Conservation (phyloP, 768 basidiomycete species). For the Russula earlei region DNA sequence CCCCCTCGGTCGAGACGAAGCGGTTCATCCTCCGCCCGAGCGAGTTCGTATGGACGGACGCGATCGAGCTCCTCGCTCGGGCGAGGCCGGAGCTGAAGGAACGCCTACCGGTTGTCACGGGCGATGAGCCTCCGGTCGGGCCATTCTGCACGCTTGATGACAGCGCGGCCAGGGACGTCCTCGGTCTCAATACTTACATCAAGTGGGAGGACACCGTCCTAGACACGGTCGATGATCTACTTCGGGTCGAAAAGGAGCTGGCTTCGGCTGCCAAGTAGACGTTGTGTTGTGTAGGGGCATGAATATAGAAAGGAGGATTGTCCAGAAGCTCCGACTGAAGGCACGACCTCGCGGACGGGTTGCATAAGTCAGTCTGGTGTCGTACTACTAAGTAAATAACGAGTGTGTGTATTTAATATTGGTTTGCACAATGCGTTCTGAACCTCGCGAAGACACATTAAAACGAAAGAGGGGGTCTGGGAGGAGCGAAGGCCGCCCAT, state of each 20-base stretch:
- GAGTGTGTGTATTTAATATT: constrained; percentile 3
- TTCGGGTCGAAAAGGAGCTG: constrained; percentile 12
- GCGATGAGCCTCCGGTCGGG: not conserved
- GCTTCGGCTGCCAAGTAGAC: not conserved
- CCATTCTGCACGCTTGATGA: not conserved
- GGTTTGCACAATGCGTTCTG: not conserved
- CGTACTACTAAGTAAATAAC: constrained; percentile 3
- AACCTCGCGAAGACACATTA: not conserved
- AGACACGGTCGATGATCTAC: constrained; percentile 15
- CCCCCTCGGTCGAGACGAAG: not conserved
- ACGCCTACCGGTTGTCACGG: constrained; percentile 19
- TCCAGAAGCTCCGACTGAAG: not conserved
- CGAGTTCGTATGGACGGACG: constrained; percentile 24
- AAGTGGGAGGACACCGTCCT: constrained; percentile 15
- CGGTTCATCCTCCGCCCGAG: constrained; percentile 24
- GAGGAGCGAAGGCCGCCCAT: constrained; percentile 3
- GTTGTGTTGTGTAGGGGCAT: too few species aligned
- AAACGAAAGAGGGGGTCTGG: constrained; percentile 6
- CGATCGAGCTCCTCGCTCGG: constrained; percentile 19
- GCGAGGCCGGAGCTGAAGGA: constrained; percentile 22
- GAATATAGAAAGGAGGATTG: not conserved
- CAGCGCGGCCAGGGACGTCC: not conserved
- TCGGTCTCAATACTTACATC: constrained; percentile 11
- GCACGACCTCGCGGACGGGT: constrained; percentile 5
- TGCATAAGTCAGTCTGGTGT: constrained; percentile 10